Conservation (phyloP, 352 stramenopile genomes). For the Phytophthora litchii region DNA sequence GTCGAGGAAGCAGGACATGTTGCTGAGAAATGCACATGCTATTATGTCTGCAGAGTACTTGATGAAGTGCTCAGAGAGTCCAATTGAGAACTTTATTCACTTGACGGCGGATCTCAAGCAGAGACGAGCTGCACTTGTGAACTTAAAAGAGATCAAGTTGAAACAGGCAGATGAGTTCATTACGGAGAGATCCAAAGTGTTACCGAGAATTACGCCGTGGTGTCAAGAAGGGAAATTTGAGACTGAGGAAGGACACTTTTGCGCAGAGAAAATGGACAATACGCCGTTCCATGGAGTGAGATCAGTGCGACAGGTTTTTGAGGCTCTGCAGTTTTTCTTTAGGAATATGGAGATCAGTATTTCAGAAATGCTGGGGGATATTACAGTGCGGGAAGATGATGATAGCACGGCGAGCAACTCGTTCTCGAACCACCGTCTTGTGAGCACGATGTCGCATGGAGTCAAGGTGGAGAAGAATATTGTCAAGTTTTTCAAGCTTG, state of each 20-base stretch:
- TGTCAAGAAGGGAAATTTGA: conserved; percentile 56
- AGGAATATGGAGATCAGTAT: conserved; percentile 66
- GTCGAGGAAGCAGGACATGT: conserved; percentile 51
- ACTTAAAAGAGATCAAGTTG: conserved; percentile 41
- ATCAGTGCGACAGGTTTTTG: conserved; percentile 54
- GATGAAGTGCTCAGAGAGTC: conserved; percentile 37
- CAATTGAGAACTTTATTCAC: conserved; percentile 50
- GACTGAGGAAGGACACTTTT: conserved; percentile 49
- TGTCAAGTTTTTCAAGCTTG: conserved; percentile 51
- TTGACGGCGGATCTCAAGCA: conserved; percentile 42
- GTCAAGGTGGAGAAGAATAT: conserved; percentile 57
- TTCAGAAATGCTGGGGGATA: conserved; percentile 59
- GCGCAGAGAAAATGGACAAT: conserved; percentile 62
- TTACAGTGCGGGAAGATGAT: conserved; percentile 63
- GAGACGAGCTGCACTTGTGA: conserved; percentile 28
- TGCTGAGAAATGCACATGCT: conserved; percentile 42
- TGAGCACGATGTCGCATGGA: conserved; percentile 45
- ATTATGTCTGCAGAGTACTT: conserved; percentile 49
- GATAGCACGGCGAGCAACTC: conserved; percentile 50
- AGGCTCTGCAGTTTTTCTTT: conserved; percentile 64
- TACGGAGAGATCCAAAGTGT: conserved; percentile 27
- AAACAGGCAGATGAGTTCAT: conserved; percentile 38
- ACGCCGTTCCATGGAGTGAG: conserved; percentile 47
- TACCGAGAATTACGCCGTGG: conserved; percentile 37
- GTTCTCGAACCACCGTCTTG: conserved; percentile 59